phyloP scores from a whole-genome alignment of 768 basidiomycete genomes.

The Suillus cothurnatus region DNA sequence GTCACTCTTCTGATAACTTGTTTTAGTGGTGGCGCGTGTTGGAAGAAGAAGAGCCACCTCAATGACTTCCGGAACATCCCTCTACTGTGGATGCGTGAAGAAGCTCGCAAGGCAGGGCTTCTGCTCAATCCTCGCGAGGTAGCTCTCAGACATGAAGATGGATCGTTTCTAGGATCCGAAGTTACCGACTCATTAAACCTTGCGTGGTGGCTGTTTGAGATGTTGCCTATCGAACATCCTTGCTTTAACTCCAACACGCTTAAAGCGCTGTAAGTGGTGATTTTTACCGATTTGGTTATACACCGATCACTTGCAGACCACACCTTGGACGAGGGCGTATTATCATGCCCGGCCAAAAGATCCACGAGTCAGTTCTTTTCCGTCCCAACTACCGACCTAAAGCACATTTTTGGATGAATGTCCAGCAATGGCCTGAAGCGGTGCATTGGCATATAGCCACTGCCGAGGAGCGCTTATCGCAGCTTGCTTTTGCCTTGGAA shows the following conservation, averaged over 20 bases:
- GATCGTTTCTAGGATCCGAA: neutral
- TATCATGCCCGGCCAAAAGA: slow-evolving; percentile 10
- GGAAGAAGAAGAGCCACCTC: neutral
- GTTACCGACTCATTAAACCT: neutral
- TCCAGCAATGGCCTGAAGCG: slow-evolving; percentile 4
- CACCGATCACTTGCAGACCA: neutral
- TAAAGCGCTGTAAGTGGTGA: neutral
- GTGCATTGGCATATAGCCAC: neutral
- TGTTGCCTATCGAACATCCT: neutral
- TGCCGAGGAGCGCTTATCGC: neutral
- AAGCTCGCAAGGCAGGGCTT: slow-evolving; percentile 24
- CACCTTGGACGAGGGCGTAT: slow-evolving; percentile 4
- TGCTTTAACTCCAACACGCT: neutral
- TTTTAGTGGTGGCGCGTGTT: slow-evolving; percentile 6
- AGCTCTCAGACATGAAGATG: neutral
- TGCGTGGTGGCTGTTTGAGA: slow-evolving; percentile 5
- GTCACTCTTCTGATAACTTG: slow-evolving; percentile 27
- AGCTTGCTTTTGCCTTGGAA: neutral
- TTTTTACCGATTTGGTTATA: neutral
- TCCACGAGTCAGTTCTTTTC: slow-evolving; percentile 9
- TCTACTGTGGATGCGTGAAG: slow-evolving; percentile 26
- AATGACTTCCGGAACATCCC: slow-evolving; percentile 8
- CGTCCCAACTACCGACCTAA: slow-evolving; percentile 3
- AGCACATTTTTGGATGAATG: slow-evolving; percentile 4
- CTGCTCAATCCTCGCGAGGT: slow-evolving; percentile 9